Percentiles rank a stretch among this genome's conserved stretches.
Evolutionary conservation across 352 stramenopile genomes (phyloP).

Genomic region (Phytophthora uliginosa): DNA sequence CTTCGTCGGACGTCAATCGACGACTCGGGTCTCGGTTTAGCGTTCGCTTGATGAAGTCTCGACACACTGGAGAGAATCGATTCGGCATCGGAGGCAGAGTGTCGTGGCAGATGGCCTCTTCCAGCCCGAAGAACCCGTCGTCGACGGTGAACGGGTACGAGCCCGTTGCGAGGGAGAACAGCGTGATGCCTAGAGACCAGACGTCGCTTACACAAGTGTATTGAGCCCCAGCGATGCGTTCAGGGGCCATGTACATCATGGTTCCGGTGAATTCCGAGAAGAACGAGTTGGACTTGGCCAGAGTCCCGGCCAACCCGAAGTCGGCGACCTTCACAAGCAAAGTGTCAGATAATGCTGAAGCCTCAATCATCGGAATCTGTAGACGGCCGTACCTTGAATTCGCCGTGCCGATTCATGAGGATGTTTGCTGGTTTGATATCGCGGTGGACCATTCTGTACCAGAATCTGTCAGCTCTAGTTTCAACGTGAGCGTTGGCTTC

Average conservation of each 20-base stretch:
- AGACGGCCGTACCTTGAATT: constrained; percentile 76
- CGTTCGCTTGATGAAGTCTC: constrained; percentile 94
- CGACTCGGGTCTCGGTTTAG: constrained; percentile 89
- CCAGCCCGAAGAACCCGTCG: constrained; percentile 86
- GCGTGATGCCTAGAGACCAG: constrained; percentile 81
- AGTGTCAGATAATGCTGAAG: background rate
- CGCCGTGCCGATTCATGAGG: constrained; percentile 82
- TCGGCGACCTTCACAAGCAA: constrained; percentile 62
- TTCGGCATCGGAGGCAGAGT: constrained; percentile 79
- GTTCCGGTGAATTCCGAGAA: constrained; percentile 93
- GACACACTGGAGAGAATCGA: constrained; percentile 88
- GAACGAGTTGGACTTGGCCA: constrained; percentile 82
- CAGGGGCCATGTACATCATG: constrained; percentile 96
- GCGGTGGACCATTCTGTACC: constrained; percentile 51
- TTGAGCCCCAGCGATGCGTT: constrained; percentile 89
- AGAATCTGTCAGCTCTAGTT: background rate
- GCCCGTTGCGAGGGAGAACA: constrained; percentile 77
- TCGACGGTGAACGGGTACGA: constrained; percentile 78
- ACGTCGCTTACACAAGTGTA: constrained; percentile 90
- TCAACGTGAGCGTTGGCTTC: background rate
- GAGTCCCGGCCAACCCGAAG: constrained; percentile 81
- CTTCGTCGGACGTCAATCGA: constrained; percentile 87
- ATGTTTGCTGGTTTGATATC: constrained; percentile 95
- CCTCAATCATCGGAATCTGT: background rate
- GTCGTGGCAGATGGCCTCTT: constrained; percentile 87